Conservation (phyloP, 495 filamentous ascomycete species). For the Aspergillus sparsus region DNA sequence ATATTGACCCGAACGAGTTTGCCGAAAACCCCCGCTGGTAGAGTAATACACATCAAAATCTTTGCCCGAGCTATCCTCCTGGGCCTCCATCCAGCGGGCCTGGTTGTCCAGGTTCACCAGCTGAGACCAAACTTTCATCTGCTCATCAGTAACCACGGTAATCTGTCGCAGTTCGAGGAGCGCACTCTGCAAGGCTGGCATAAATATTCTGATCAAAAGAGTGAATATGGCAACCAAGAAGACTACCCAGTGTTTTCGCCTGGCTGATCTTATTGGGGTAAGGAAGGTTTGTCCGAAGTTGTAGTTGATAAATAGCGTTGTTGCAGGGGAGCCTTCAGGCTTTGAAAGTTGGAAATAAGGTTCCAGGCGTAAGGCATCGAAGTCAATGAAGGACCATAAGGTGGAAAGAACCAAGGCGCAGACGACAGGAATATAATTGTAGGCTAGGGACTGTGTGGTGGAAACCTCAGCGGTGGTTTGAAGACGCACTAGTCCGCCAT, state of each 20-base stretch:
- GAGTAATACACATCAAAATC: constrained; percentile 30
- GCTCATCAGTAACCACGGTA: constrained; percentile 23
- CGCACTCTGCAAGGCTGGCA: constrained; percentile 41
- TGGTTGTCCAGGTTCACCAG: constrained; percentile 36
- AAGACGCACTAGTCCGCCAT: constrained; percentile 39
- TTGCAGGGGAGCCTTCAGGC: constrained; percentile 39
- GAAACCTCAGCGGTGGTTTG: constrained; percentile 38
- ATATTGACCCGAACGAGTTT: constrained; percentile 35
- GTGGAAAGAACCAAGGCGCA: constrained; percentile 37
- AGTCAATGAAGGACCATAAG: constrained; percentile 45
- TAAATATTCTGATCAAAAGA: constrained; percentile 39
- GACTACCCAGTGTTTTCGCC: constrained; percentile 42
- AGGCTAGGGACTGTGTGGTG: constrained; percentile 36
- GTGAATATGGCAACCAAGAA: constrained; percentile 39
- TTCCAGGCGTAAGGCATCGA: constrained; percentile 45
- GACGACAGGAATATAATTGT: constrained; percentile 45
- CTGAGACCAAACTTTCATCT: constrained; percentile 38
- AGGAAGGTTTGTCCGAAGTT: constrained; percentile 46
- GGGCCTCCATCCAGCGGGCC: constrained; percentile 39
- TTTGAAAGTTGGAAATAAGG: constrained; percentile 44
- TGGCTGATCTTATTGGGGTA: constrained; percentile 40
- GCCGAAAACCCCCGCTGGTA: constrained; percentile 22
- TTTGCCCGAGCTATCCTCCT: constrained; percentile 32
- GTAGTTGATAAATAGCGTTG: constrained; percentile 45
- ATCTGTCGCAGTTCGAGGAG: constrained; percentile 41